Evolutionary conservation across 345 rosid genomes (phyloP).

Genomic region (Stellera chamaejasme): DNA sequence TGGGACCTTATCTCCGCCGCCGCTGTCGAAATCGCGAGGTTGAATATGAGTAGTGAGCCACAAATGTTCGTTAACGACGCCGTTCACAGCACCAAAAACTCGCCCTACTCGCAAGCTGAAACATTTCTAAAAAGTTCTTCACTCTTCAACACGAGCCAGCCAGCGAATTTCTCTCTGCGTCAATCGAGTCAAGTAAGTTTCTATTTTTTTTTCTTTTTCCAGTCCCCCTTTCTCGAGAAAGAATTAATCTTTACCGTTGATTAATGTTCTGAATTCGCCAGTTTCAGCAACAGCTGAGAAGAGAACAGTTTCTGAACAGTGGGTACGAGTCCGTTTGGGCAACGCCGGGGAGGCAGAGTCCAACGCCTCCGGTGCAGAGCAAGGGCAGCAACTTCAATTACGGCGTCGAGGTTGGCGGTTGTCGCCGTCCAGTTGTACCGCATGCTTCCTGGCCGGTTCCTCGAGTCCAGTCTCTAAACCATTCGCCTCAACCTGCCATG

Average conservation of each 20-base stretch:
- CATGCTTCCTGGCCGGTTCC: constrained; percentile 37
- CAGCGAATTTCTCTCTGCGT: background rate
- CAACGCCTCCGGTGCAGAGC: constrained; percentile 24
- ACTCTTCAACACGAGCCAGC: constrained; percentile 16
- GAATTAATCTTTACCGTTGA: too few relatives aligned
- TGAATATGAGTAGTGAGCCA: constrained; percentile 27
- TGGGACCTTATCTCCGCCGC: constrained; percentile 65
- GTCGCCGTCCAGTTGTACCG: constrained; percentile 15
- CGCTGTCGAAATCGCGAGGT: constrained; percentile 65
- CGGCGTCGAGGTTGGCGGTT: constrained; percentile 19
- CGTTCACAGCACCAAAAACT: constrained; percentile 1
- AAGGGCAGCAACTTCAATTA: constrained; percentile 7
- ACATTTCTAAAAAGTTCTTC: constrained; percentile 12
- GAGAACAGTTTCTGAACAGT: constrained; percentile 15
- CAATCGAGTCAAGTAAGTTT: constrained; percentile 17
- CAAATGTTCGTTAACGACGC: constrained; percentile 6
- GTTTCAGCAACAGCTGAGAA: constrained; percentile 1
- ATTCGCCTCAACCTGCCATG: constrained; percentile 10
- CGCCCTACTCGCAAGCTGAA: constrained; percentile 13
- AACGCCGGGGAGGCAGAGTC: constrained; percentile 12
- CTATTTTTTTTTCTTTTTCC: background rate
- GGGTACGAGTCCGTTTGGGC: constrained; percentile 14
- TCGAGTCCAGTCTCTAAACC: constrained; percentile 15
- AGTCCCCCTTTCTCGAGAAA: too few relatives aligned
- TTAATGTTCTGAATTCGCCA: background rate